Conservation (phyloP, 257 asterid genomes). For the Solanum appendiculatum region DNA sequence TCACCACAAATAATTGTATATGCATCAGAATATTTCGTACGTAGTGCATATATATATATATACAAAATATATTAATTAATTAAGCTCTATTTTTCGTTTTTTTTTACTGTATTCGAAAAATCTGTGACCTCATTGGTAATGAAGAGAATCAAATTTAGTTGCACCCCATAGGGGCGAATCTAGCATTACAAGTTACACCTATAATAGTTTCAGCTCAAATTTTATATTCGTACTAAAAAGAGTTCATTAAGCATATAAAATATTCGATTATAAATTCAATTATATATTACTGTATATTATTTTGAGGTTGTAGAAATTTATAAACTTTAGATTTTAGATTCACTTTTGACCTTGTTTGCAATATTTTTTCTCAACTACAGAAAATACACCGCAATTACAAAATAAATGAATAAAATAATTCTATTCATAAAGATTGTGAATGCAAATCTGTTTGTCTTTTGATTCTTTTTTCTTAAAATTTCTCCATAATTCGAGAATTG, state of each 20-base stretch:
- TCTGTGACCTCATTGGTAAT: background rate
- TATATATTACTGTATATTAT: background rate
- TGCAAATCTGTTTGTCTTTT: too few species aligned
- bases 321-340: background rate
- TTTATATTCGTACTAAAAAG: background rate
- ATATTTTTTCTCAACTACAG: too few species aligned
- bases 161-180: background rate
- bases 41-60: background rate
- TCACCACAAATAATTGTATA: background rate
- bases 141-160: background rate
- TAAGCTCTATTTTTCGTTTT: background rate
- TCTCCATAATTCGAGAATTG: accelerated
- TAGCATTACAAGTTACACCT: background rate
- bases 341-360: too few species aligned
- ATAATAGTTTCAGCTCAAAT: too few species aligned
- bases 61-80: background rate
- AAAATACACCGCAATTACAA: background rate
- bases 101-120: too few species aligned
- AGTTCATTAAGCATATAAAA: background rate
- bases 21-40: background rate
- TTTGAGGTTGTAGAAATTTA: background rate
- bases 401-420: too few species aligned
- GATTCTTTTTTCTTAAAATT: too few species aligned
- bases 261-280: background rate
- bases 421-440: background rate